These are phyloP conservation scores for Trichophyton mentagrophytes DNA, from an alignment of 2,329 filamentous ascomycete genomes.

Conservation along the genomic window DNA sequence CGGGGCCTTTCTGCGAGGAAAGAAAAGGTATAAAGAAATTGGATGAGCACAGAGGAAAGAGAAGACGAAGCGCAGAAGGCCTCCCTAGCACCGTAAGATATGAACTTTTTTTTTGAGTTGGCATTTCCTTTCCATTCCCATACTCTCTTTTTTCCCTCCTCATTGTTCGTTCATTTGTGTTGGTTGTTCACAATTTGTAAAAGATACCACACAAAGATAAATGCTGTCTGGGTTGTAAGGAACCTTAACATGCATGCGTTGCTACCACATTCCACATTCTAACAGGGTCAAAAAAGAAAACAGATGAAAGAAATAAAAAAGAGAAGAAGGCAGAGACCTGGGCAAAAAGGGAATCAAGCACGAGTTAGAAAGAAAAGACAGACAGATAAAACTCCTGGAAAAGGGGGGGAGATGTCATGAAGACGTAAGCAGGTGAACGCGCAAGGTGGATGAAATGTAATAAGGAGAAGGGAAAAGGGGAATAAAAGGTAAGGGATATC, in stretches of 20 bases:
- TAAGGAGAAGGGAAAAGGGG: neutral
- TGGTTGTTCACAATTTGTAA: slow-evolving; percentile 8
- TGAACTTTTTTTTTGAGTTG: slow-evolving; percentile 5
- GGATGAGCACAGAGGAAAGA: neutral
- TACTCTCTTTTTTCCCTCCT: neutral
- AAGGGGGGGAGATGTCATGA: slow-evolving; percentile 4
- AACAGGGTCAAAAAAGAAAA: slow-evolving; percentile 5
- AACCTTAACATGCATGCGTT: slow-evolving; percentile 7
- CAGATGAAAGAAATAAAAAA: slow-evolving; percentile 5
- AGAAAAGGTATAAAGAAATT: neutral
- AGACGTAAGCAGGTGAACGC: neutral
- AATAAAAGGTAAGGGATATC: neutral
- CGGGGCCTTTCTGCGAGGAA: neutral
- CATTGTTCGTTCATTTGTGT: neutral
- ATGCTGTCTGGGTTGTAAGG: slow-evolving; percentile 3
- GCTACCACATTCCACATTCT: slow-evolving; percentile 1
- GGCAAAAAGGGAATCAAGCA: neutral
- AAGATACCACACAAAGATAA: slow-evolving; percentile 8
- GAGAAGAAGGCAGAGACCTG: neutral
- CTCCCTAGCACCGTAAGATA: neutral
- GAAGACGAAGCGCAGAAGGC: neutral
- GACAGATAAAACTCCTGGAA: slow-evolving; percentile 3
- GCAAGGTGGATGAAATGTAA: neutral
- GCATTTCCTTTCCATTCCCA: slow-evolving; percentile 7
- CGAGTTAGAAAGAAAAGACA: slow-evolving; percentile 2